Base-by-base conservation (phyloP, 441 rosid genomes). In the Omphalea diandra region DNA sequence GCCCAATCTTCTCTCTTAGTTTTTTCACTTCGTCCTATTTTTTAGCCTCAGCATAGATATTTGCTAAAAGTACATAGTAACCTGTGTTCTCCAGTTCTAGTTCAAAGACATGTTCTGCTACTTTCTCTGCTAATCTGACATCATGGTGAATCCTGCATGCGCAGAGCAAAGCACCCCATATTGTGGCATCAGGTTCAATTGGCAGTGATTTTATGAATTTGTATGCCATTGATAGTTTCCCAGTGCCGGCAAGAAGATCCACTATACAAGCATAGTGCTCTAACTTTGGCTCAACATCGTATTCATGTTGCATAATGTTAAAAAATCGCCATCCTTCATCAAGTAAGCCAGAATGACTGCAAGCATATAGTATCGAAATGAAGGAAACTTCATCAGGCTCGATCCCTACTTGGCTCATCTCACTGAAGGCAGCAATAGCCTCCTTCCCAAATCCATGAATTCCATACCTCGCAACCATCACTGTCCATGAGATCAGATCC, bases 391-490 rank as follows among this genome's bases (percentile, higher is more conserved):
- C 84, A 72, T 88, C 88, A 36, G 90, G 86, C 71, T 69, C 74
- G 40, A 80, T 76, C 65, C 83, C 86, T 4, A 78, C 75, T 53
- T 56, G 47, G 66, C 85, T 83, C 90, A 74, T 86, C 59, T 82
- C 76, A 26, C 78, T 73, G 75, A 88, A 90, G 55, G 83, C 69
- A 43, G 76, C 35, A 5, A 88, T 84, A 11, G 96, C 90, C 80
- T 88, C 86, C 32, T 71, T 76, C 0, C 91, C 93, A 73, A 80
- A 79, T 32, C 96, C 93, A 63, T 88, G 91, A 93, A 90, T 90
- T 20, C 91, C 96, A 79, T 90, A 90, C 56, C 94, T 94, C 69
- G 97, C 87, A 33, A 87, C 85, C 90, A 90, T 90, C 74, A 87
- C 84, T 8, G 97, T 90, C 94, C 92, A 88, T 5, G 90, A 83